Evolutionary conservation across 2,329 filamentous ascomycete genomes (phyloP).

Genomic region (Teratosphaeria pseudoeucalypti): DNA sequence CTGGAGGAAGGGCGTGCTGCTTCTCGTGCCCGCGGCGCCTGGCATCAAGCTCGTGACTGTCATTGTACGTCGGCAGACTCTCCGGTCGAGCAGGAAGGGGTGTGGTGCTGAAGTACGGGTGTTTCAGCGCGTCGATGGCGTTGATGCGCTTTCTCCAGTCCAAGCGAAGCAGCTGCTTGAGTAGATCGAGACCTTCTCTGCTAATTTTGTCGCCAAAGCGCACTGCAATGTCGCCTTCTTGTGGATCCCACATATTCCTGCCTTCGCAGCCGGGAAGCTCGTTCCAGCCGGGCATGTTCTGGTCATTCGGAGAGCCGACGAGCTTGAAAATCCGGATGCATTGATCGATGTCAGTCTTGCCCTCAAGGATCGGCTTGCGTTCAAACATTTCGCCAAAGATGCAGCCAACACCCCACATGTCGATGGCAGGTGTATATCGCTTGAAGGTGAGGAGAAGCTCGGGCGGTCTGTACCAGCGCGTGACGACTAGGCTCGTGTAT

Average conservation of each 20-base stretch:
- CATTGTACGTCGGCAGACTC: constrained; percentile 84
- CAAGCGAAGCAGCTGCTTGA: constrained; percentile 73
- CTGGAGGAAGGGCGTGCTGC: constrained; percentile 73
- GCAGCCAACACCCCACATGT: constrained; percentile 97
- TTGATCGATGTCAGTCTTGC: constrained; percentile 80
- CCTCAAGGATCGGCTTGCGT: constrained; percentile 82
- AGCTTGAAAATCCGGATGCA: constrained; percentile 89
- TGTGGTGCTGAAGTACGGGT: constrained; percentile 75
- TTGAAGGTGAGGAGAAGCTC: constrained; percentile 82
- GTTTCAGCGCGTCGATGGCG: constrained; percentile 83
- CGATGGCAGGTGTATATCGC: constrained; percentile 92
- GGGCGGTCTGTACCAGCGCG: constrained; percentile 90
- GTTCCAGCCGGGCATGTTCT: constrained; percentile 88
- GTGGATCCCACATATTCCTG: constrained; percentile 51
- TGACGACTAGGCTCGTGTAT: constrained; percentile 95
- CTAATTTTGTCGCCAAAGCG: constrained; percentile 48
- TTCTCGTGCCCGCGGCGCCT: constrained; percentile 81
- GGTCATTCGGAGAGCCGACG: constrained; percentile 78
- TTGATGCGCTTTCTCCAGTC: constrained; percentile 87
- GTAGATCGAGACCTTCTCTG: constrained; percentile 62
- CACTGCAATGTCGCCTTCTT: constrained; percentile 55
- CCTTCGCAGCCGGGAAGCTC: constrained; percentile 70
- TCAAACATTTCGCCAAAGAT: constrained; percentile 98
- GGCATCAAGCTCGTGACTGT: constrained; percentile 85
- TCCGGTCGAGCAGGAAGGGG: constrained; percentile 72